Conservation (phyloP, 2,329 filamentous ascomycete genomes). For the Fusarium sp. region DNA sequence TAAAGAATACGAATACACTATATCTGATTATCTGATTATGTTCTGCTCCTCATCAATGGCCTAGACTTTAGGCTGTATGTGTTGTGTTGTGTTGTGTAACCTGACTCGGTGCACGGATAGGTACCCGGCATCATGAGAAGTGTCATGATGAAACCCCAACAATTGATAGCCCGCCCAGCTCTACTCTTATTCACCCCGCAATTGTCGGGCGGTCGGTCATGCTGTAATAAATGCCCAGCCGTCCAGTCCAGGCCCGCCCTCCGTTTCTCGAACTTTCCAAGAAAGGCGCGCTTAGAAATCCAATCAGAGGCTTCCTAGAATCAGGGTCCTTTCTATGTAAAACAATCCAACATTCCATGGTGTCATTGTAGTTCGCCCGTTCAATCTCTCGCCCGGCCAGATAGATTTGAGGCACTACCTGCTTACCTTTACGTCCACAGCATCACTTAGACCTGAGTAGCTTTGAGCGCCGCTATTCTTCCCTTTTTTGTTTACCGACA, state of each 20-base stretch:
- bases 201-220: slow-evolving; percentile 6
- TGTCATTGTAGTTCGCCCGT: slow-evolving; percentile 12
- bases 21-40: not conserved
- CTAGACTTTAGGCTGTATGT: not conserved
- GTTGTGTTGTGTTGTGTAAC: not conserved
- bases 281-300: slow-evolving; percentile 48
- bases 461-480: not conserved
- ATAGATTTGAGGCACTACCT: not conserved
- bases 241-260: not conserved
- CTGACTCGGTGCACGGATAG: not conserved
- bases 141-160: slow-evolving; percentile 22
- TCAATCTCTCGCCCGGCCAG: not conserved
- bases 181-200: slow-evolving; percentile 22
- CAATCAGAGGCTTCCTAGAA: slow-evolving; percentile 34
- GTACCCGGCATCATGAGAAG: slow-evolving; percentile 23
- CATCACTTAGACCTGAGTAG: not conserved
- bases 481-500: not conserved
- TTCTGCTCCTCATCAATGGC: not conserved
- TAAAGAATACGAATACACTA: not conserved
- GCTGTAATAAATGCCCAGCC: not conserved
- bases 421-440: not conserved
- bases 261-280: slow-evolving; percentile 47
- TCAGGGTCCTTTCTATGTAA: slow-evolving; percentile 17
- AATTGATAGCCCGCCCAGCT: not conserved
- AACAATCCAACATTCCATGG: not conserved